Base-by-base conservation (phyloP, 1,284 basidiomycete genomes). In the Heterobasidion irregulare region DNA sequence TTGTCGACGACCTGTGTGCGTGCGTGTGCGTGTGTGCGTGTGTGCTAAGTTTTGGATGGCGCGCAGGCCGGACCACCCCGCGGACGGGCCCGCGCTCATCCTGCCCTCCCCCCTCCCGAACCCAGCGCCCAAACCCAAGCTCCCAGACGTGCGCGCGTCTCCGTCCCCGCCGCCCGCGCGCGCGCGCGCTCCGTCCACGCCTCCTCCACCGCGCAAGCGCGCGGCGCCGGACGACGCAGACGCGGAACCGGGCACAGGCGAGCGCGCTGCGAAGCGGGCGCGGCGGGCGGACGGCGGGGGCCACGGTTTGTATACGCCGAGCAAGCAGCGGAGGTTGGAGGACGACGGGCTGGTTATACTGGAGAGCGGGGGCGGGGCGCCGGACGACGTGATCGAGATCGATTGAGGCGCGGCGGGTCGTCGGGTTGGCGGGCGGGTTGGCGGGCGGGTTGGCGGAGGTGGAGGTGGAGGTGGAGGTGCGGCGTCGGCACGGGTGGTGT, bases 311-410 rank as follows among this genome's bases (percentile, higher is more conserved):
- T 67, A 67, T 52, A 83, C 80, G 58, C 82, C 85, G 12, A 84
- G 77, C 63, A 87, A 88, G 70, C 80, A 76, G 65, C 68, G 78
- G 56, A 68, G 72, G 58, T 64, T 89, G 56, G 87, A 91, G 52
- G 82, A 86, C 63, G 86, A 90, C 58, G 88, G 87, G 15, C 62
- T 90, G 47, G 66, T 91, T 41, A 60, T 89, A 61, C 66, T 90
- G 65, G 85, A 87, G 32, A 70, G 71, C n/a, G 73, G 71, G 34
- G 71, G 77, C 56, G 84, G 85, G 59, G 65, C 84, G 46, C 75
- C 77, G 47, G 72, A 75, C 33, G 71, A 72, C 58, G 68, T 80
- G 52, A 82, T 84, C 57, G 73, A 78, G 60, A 78, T 84, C 60
- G 80, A 83, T 64, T 26, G 26, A 26, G 26, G 26, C 26, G 2